Base-by-base conservation (phyloP, 306 rosid species). In the Quillaja saponaria region DNA sequence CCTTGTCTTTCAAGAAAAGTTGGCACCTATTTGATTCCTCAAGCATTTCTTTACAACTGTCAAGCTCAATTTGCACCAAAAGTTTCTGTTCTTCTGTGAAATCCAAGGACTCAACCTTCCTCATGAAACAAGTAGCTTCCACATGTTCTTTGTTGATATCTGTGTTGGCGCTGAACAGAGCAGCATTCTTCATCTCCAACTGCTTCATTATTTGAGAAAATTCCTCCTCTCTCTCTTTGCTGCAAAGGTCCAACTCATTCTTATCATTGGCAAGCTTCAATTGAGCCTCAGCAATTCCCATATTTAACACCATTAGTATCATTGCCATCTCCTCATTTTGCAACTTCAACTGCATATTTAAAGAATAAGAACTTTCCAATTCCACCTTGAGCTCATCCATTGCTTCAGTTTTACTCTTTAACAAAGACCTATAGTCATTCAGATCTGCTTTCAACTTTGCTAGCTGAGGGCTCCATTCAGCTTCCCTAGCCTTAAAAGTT, bases 261-360 rank as follows among this genome's bases (percentile, higher is more conserved):
- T 57, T 71, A 40, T 58, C 62, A 19, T 58, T 78, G 5, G 68
- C 72, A 34, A 84, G 69, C 83, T 69, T 75, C 71, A 84, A 49
- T 47, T 75, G 88, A 58, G 84, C 84, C 69, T 84, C 88, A 28
- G 66, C 82, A 52, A 91, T 78, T 59, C 78, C 88, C 34, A 66
- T 75, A 46, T 80, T 81, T 62, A 86, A 67, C 64, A 91, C 96
- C 49, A 85, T 67, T 55, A 84, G 60, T 76, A 69, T 80, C 64
- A 83, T 67, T 47, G 83, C 76, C 51, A 82, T 63, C 82, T 86
- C 96, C 75, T 88, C 92, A 48, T 82, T 88, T 74, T 79, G 65
- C 78, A 91, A 69, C 78, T 76, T 71, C 75, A 80, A 71, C 77
- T 84, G 86, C 71, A 82, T 57, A 45, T 50, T 44, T 54, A 66